Conservation (phyloP, 1,284 basidiomycete species). For the Cutaneotrichosporon curvatum region DNA sequence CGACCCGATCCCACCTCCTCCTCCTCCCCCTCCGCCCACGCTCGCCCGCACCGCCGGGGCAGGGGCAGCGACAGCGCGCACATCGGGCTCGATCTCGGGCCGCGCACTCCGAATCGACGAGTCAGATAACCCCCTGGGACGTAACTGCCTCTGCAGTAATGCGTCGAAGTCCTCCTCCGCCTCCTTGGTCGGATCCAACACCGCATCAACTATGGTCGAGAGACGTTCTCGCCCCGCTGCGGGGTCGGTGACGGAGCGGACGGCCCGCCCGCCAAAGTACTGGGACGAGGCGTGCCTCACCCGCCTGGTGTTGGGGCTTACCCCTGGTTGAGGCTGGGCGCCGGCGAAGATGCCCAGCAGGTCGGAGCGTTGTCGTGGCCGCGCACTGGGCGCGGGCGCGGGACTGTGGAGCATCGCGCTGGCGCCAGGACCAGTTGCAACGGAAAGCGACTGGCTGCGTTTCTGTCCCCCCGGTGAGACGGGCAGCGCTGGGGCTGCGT, state of each 20-base stretch:
- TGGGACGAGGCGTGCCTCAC: conserved; percentile 32
- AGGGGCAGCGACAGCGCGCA: too few relatives aligned
- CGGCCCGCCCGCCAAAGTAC: conserved; percentile 25
- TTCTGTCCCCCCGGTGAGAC: too few relatives aligned
- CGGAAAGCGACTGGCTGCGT: too few relatives aligned
- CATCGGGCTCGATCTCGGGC: too few relatives aligned
- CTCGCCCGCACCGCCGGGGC: too few relatives aligned
- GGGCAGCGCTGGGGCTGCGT: too few relatives aligned
- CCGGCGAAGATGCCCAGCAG: conserved; percentile 73
- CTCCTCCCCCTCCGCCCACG: too few relatives aligned
- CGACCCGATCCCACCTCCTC: too few relatives aligned
- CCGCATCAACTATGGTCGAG: conserved; percentile 66
- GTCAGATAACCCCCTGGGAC: conserved; percentile 74
- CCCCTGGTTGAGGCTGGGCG: conserved; percentile 53
- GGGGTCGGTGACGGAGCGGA: conserved; percentile 5
- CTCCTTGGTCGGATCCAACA: conserved; percentile 56
- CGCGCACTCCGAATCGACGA: conserved; percentile 83
- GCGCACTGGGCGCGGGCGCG: too few relatives aligned
- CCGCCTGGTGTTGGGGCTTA: conserved; percentile 8
- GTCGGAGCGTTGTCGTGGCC: conserved; percentile 23
- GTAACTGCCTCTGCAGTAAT: conserved; percentile 60
- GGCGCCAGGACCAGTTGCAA: too few relatives aligned
- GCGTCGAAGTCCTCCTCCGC: conserved; percentile 31
- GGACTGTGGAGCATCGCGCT: background rate
- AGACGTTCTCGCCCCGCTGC: conserved; percentile 36